Base-by-base conservation (phyloP, 2,329 filamentous ascomycete genomes). In the Sporothrix inflata region DNA sequence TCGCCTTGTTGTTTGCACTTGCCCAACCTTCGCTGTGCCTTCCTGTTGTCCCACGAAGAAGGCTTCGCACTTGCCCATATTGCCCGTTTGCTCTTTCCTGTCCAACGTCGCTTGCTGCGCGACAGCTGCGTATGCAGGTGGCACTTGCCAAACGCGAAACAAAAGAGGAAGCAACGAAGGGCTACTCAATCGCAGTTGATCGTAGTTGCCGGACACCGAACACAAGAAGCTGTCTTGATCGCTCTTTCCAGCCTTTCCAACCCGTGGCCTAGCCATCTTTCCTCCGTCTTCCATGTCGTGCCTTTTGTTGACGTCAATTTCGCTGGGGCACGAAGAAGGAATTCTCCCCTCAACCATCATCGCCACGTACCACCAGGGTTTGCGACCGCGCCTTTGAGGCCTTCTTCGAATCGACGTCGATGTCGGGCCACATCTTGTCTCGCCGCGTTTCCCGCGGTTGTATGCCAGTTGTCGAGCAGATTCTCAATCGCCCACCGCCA, bases 11-110 rank as follows among this genome's bases (percentile, higher is more conserved):
- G 24, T 21, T 51, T 67, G 63, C 45, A 66, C 61, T 49, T 66
- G 21, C 40, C 42, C 30, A 47, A 47, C 19, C 27, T 34, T 21
- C 7, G 9, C n/a, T 14, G 30, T 21, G 16, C 27, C 27, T 67
- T 67, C 27, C 16, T 34, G 14, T 34, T 24, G 65, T 21, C 4
- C 1, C 19, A 21, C 19, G 9, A 21, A 49, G 4, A 19, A n/a
- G 40, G 24, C 63, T 49, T 30, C 9, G 61, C 40, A 30, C 61
- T n/a, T 47, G 40, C 61, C 61, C 40, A 30, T 11, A 2, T 19
- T 27, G 61, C 6, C 19, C 21, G 61, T 65, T 65, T 65, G 61
- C 61, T 65, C 61, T 30, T 65, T 65, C 61, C 61, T 27, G 40
- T 24, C 34, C 57, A 40, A 21, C 34, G 16, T 63, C 57, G 34